Evolutionary conservation across 306 rosid species (phyloP).

Genomic region (Trifolium repens): DNA sequence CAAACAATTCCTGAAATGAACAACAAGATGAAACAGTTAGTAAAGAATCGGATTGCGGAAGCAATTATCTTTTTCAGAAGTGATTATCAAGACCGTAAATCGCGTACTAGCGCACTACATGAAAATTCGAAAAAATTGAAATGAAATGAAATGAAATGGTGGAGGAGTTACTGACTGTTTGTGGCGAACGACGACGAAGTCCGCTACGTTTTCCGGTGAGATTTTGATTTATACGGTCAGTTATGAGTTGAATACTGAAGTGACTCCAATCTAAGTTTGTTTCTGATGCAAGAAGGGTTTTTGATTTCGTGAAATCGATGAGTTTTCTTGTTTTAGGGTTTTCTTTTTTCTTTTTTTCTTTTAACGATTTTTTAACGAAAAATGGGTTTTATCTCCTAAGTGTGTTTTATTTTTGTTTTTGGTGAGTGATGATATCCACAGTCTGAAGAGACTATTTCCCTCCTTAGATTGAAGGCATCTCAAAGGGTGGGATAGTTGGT

Average conservation of each 20-base stretch:
- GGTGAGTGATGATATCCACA: no score
- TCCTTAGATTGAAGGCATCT: no score
- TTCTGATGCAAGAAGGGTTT: neutral
- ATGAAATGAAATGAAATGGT: neutral
- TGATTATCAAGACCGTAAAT: neutral
- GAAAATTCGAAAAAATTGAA: neutral
- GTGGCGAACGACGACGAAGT: neutral
- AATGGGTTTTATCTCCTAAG: neutral
- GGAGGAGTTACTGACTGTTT: neutral
- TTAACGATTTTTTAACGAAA: neutral
- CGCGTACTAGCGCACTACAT: neutral
- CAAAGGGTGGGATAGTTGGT: no score
- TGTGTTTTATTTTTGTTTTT: no score
- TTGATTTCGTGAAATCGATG: neutral
- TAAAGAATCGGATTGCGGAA: neutral
- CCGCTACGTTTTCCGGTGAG: neutral
- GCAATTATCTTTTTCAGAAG: neutral
- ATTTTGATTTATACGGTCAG: neutral
- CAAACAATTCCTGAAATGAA: conserved; percentile 47
- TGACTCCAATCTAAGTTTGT: neutral
- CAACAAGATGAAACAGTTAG: conserved; percentile 22
- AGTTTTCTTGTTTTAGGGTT: neutral
- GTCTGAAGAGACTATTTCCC: no score
- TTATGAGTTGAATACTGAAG: neutral
- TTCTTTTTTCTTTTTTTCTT: neutral